A percentile compares a stretch with the other conserved stretches of the same genome.
Conservation (phyloP, 2,329 filamentous ascomycete species). For the Sporothrix sp. region DNA sequence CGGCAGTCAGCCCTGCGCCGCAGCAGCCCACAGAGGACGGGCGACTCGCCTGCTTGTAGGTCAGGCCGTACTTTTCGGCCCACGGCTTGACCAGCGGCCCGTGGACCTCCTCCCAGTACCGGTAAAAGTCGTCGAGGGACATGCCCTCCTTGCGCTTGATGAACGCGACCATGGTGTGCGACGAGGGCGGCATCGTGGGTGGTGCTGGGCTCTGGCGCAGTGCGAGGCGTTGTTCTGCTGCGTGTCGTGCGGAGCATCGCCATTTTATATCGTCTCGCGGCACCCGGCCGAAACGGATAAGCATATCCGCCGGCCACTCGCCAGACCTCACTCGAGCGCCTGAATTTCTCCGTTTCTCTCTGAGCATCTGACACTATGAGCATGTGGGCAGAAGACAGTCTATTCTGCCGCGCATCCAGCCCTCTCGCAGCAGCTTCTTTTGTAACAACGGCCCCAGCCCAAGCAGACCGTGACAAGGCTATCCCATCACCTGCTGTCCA, state of each 20-base stretch:
- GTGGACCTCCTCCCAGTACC: slow-evolving; percentile 26
- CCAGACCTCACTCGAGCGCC: too few species aligned
- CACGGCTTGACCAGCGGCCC: slow-evolving; percentile 26
- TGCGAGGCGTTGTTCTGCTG: too few species aligned
- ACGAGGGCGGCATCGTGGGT: neutral
- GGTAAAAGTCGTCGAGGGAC: slow-evolving; percentile 25
- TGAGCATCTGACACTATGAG: too few species aligned
- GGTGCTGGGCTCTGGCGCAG: too few species aligned
- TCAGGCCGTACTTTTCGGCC: slow-evolving; percentile 26
- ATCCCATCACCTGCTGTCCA: too few species aligned
- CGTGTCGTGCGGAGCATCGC: neutral
- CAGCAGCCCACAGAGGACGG: too few species aligned
- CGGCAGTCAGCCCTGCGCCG: neutral
- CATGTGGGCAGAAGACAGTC: too few species aligned
- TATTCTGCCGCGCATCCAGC: too few species aligned
- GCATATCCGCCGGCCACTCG: slow-evolving; percentile 7
- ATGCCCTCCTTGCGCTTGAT: slow-evolving; percentile 20
- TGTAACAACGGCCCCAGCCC: neutral
- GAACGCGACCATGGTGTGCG: slow-evolving; percentile 7
- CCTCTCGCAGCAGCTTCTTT: too few species aligned
- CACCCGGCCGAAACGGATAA: slow-evolving; percentile 4
- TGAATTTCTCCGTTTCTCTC: too few species aligned
- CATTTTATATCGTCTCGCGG: neutral
- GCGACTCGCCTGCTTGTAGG: slow-evolving; percentile 24
- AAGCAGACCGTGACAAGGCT: too few species aligned